phyloP scores from a whole-genome alignment of 179 eudicot species.

The Vitellaria paradoxa region DNA sequence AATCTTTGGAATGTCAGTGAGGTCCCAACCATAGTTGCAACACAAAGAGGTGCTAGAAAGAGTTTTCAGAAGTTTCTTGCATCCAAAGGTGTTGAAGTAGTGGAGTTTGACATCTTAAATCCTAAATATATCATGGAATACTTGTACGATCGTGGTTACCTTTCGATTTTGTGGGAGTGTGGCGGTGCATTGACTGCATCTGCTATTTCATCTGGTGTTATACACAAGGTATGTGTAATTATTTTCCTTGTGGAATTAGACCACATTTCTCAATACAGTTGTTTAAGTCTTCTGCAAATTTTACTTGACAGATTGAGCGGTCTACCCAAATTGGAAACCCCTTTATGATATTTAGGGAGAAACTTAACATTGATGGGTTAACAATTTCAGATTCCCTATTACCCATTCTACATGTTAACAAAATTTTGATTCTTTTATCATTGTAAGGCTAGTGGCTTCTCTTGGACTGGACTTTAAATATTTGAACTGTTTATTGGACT shows the following conservation, averaged over 20 bases:
- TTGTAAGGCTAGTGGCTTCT: background rate
- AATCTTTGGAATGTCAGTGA: conserved; percentile 83
- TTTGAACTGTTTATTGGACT: background rate
- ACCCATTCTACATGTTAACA: background rate
- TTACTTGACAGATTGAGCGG: background rate
- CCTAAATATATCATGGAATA: conserved; percentile 87
- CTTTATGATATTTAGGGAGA: background rate
- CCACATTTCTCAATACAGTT: background rate
- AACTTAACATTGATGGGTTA: background rate
- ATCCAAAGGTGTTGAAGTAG: conserved; percentile 92
- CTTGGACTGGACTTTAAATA: background rate
- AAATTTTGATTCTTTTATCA: conserved; percentile 6
- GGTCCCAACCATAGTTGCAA: conserved; percentile 81
- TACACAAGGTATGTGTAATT: conserved; percentile 64
- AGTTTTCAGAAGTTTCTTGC: conserved; percentile 94
- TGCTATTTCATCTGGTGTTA: conserved; percentile 85
- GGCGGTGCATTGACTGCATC: conserved; percentile 94
- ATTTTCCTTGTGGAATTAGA: background rate
- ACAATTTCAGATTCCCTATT: background rate
- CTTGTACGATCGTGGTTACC: conserved; percentile 90
- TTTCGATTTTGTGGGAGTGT: conserved; percentile 95
- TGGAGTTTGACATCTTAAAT: conserved; percentile 87
- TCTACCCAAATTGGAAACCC: background rate
- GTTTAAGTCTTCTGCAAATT: background rate
- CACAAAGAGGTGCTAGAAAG: conserved; percentile 91